phyloP scores from a whole-genome alignment of 495 filamentous ascomycete genomes.

The Xylaria castorea region DNA sequence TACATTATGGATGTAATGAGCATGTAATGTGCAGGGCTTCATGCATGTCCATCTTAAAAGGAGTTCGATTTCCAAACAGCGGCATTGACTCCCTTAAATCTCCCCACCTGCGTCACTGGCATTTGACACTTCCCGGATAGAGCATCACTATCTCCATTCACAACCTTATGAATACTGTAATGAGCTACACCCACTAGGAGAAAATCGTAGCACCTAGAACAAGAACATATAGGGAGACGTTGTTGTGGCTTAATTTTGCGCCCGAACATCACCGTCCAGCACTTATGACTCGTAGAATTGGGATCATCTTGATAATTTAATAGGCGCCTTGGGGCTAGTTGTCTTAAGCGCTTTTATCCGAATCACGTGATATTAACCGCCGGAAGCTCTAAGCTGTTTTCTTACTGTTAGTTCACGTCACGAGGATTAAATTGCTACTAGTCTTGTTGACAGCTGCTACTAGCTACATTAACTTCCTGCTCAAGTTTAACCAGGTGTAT shows the following conservation, averaged over 20 bases:
- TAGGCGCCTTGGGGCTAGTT: not conserved
- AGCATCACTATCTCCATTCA: not conserved
- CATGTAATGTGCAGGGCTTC: slow-evolving; percentile 8
- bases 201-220: not conserved
- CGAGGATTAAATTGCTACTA: not conserved
- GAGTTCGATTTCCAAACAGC: slow-evolving; percentile 2
- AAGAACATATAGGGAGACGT: not conserved
- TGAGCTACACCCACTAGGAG: not conserved
- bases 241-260: not conserved
- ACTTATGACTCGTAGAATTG: slow-evolving; percentile 2
- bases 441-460: not conserved
- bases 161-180: not conserved
- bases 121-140: not conserved
- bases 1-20: too few species aligned
- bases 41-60: slow-evolving; percentile 13
- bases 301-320: slow-evolving; percentile 12
- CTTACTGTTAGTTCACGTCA: not conserved
- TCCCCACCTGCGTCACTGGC: slow-evolving; percentile 10
- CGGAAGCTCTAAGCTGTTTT: not conserved
- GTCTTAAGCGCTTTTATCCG: not conserved
- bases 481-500: not conserved
- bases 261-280: not conserved
- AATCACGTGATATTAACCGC: not conserved
- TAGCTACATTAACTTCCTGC: not conserved
- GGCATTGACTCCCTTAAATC: slow-evolving; percentile 16